Conservation (phyloP, 306 rosid genomes). For the Quercus rubra region DNA sequence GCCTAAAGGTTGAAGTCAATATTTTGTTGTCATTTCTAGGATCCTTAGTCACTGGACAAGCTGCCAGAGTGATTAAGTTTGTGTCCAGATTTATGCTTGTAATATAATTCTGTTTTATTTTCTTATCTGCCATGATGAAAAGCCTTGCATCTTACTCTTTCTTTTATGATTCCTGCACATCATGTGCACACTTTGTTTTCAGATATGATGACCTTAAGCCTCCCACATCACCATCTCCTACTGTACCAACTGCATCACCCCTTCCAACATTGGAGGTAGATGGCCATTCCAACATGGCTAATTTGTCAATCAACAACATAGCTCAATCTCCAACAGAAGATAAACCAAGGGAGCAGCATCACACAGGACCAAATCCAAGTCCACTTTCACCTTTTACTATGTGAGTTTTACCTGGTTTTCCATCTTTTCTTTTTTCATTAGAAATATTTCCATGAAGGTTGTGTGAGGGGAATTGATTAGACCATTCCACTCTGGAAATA, state of each 20-base stretch:
- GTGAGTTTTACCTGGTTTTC: conserved; percentile 42
- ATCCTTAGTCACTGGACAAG: background rate
- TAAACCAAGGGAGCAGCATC: conserved; percentile 22
- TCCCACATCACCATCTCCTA: conserved; percentile 79
- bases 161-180: background rate
- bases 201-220: conserved; percentile 82
- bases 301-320: conserved; percentile 37
- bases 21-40: background rate
- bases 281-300: conserved; percentile 12
- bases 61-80: background rate
- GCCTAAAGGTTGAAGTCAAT: background rate
- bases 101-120: background rate
- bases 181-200: conserved; percentile 16
- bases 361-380: conserved; percentile 44
- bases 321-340: conserved; percentile 32
- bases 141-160: background rate
- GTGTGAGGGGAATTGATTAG: background rate
- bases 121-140: background rate
- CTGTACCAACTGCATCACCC: conserved; percentile 34
- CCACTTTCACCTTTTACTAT: conserved; percentile 69
- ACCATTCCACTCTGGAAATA: background rate
- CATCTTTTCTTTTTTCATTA: background rate
- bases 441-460: background rate
- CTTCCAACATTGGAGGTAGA: conserved; percentile 26
- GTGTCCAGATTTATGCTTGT: background rate